Evolutionary conservation across 257 asterid genomes (phyloP).

Genomic region (Plantago major): DNA sequence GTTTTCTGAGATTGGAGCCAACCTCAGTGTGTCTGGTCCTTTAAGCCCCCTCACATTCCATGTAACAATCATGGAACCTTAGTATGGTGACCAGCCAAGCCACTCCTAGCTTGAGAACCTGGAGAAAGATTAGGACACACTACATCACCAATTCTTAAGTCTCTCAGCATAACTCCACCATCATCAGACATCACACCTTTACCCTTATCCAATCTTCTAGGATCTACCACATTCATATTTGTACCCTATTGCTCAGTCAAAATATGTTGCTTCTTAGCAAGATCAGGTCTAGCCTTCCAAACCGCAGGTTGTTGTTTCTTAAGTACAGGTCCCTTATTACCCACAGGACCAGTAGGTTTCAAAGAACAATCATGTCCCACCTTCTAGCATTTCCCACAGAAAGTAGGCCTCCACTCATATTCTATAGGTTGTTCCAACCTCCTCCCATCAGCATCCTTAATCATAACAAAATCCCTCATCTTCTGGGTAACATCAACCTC

Average conservation of each 20-base stretch:
- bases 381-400: not conserved
- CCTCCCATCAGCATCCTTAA: not conserved
- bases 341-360: not conserved
- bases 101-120: too few relatives aligned
- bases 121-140: too few relatives aligned
- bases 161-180: too few relatives aligned
- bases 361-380: not conserved
- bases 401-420: not conserved
- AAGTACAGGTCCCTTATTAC: not conserved
- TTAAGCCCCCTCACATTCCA: not conserved
- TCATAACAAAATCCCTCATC: too few relatives aligned
- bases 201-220: too few relatives aligned
- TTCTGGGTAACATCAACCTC: not conserved
- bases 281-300: not conserved
- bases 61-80: not conserved
- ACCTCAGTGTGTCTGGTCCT: not conserved
- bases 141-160: too few relatives aligned
- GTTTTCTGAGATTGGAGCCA: not conserved
- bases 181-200: too few relatives aligned
- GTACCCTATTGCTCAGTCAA: too few relatives aligned
- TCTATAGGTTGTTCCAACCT: not conserved
- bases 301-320: too few relatives aligned
- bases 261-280: too few relatives aligned
- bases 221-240: too few relatives aligned
- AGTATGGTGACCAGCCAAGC: too few relatives aligned